Percentiles rank a stretch among this genome's conserved stretches.
Conservation (phyloP, 495 filamentous ascomycete species). For the Penicillium subrubescens region DNA sequence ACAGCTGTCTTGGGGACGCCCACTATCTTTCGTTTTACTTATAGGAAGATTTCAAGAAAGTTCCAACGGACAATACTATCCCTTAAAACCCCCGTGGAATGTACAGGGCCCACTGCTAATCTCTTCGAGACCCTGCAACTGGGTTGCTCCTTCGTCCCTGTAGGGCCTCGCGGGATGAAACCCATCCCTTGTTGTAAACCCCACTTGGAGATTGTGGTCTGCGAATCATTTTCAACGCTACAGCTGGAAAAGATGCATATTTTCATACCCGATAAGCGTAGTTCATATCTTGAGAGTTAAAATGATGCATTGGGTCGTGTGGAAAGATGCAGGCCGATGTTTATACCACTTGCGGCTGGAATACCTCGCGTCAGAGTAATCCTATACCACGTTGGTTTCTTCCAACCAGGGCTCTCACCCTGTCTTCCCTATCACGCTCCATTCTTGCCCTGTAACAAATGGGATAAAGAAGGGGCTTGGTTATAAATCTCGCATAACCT, state of each 20-base stretch:
- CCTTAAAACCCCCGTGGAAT: conserved; percentile 6
- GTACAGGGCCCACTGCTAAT: neutral
- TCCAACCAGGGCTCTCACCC: neutral
- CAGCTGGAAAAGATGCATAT: neutral
- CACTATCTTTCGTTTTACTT: no score
- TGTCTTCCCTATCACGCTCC: neutral
- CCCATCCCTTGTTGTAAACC: conserved; percentile 14
- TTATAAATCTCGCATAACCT: conserved; percentile 21
- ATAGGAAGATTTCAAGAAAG: neutral
- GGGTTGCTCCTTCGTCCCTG: neutral
- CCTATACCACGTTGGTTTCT: neutral
- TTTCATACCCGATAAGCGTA: neutral
- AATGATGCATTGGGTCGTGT: neutral
- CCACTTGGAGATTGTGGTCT: neutral
- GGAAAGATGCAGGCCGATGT: neutral
- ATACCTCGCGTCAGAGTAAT: conserved; percentile 7
- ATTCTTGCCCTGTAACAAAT: conserved; percentile 12
- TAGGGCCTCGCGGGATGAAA: neutral
- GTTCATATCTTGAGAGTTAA: neutral
- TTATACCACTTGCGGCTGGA: neutral
- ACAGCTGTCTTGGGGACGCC: no score
- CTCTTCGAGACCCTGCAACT: neutral
- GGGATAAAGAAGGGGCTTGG: conserved; percentile 11
- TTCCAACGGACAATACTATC: neutral
- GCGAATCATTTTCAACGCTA: neutral